phyloP scores from a whole-genome alignment of 2,329 filamentous ascomycete genomes.

The Arthrobotrys musiformis region DNA sequence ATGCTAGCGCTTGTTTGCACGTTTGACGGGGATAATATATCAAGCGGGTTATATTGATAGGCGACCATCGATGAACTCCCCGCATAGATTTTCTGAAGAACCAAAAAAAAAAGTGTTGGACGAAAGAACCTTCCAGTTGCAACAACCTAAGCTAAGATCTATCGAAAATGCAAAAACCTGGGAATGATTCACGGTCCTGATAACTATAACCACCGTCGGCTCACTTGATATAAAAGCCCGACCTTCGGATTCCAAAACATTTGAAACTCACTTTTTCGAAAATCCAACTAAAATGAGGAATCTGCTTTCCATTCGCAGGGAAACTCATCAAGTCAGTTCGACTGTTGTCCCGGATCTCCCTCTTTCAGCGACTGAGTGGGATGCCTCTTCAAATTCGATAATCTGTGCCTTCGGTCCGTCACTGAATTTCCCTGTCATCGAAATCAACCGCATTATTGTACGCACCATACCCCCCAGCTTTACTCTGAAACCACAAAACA shows the following conservation, averaged over 20 bases:
- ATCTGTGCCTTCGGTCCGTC: conserved; percentile 87
- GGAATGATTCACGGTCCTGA: conserved; percentile 1
- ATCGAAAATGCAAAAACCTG: not conserved
- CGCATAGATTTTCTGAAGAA: too few species aligned
- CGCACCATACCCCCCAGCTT: conserved; percentile 1
- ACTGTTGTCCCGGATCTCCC: conserved; percentile 66
- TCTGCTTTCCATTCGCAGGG: conserved; percentile 57
- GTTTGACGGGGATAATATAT: not conserved
- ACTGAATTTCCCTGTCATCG: conserved; percentile 75
- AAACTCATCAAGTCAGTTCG: conserved; percentile 54
- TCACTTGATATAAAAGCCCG: not conserved
- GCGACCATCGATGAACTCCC: conserved; percentile 2
- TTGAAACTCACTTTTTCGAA: not conserved
- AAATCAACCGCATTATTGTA: conserved; percentile 69
- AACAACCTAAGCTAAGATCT: not conserved
- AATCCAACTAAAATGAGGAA: conserved; percentile 58
- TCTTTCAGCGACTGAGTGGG: conserved; percentile 85
- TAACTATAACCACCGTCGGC: not conserved
- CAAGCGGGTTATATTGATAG: not conserved
- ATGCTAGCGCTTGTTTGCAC: not conserved
- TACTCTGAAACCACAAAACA: too few species aligned
- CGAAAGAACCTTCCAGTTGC: conserved; percentile 8
- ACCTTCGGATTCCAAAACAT: not conserved
- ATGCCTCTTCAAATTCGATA: conserved; percentile 78
- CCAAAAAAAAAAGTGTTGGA: conserved; percentile 5